phyloP scores from a whole-genome alignment of 768 basidiomycete species.

The Plicaturopsis crispa region DNA sequence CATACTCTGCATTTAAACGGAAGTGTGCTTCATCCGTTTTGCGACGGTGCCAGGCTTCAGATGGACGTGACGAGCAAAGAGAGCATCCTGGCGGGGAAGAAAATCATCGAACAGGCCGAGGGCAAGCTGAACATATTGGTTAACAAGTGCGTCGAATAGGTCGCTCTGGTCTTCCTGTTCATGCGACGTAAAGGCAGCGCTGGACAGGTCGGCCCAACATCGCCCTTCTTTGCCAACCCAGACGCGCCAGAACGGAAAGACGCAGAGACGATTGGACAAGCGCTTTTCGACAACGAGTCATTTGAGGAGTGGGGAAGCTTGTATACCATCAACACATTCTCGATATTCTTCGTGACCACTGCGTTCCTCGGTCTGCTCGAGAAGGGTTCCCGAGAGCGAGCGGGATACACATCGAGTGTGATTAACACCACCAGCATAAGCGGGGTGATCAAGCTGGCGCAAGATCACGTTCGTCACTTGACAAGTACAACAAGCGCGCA shows the following conservation, averaged over 20 bases:
- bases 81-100: slow-evolving; percentile 53
- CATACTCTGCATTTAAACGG: too few species aligned
- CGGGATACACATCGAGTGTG: slow-evolving; percentile 54
- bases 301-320: slow-evolving; percentile 56
- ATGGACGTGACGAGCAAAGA: slow-evolving; percentile 70
- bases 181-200: slow-evolving; percentile 37
- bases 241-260: slow-evolving; percentile 52
- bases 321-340: slow-evolving; percentile 63
- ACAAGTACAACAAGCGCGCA: neutral
- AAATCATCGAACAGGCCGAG: slow-evolving; percentile 46
- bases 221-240: slow-evolving; percentile 49
- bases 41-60: slow-evolving; percentile 32
- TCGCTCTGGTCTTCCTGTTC: neutral
- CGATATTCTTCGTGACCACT: slow-evolving; percentile 70
- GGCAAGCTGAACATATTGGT: slow-evolving; percentile 73
- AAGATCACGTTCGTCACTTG: slow-evolving; percentile 60
- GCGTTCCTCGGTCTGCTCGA: slow-evolving; percentile 73
- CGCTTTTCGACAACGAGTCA: slow-evolving; percentile 62
- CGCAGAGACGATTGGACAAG: slow-evolving; percentile 57
- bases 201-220: slow-evolving; percentile 62
- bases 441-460: slow-evolving; percentile 61
- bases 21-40: slow-evolving; percentile 9
- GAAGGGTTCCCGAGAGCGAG: slow-evolving; percentile 56
- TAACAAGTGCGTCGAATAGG: slow-evolving; percentile 54
- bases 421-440: slow-evolving; percentile 78